A percentile compares a stretch with the other conserved stretches of the same genome.
Conservation (phyloP, 2,329 filamentous ascomycete species). For the Venturia pyrina region DNA sequence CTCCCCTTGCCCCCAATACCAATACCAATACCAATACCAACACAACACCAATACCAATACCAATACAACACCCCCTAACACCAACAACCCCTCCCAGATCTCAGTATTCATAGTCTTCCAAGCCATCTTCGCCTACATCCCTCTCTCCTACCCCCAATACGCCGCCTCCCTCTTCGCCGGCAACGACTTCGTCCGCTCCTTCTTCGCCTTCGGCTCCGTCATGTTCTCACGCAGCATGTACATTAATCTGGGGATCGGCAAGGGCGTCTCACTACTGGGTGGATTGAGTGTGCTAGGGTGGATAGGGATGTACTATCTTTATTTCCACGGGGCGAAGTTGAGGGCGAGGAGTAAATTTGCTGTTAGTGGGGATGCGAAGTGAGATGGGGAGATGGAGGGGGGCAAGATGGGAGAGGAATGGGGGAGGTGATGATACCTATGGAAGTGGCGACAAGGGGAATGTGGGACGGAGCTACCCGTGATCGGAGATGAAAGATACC, state of each 20-base stretch:
- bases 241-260: constrained; percentile 11
- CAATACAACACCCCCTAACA: neutral
- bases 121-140: constrained; percentile 12
- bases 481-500: too few relatives aligned
- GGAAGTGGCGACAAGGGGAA: too few relatives aligned
- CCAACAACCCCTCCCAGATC: neutral
- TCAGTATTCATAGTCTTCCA: constrained; percentile 10
- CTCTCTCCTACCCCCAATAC: constrained; percentile 11
- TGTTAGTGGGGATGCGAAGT: constrained; percentile 1
- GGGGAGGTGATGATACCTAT: too few relatives aligned
- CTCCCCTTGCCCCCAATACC: too few relatives aligned
- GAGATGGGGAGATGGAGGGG: neutral
- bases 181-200: constrained; percentile 9
- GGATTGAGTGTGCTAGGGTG: constrained; percentile 9
- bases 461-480: too few relatives aligned
- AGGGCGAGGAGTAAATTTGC: constrained; percentile 11
- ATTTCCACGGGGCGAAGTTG: constrained; percentile 8
- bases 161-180: constrained; percentile 11
- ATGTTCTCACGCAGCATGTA: constrained; percentile 9
- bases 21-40: too few relatives aligned
- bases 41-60: neutral
- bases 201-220: constrained; percentile 8
- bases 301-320: constrained; percentile 10
- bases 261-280: neutral
- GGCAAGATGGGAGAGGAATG: neutral